Evolutionary conservation across 2,329 filamentous ascomycete genomes (phyloP).

Genomic region (Colletotrichum chlorophyti): DNA sequence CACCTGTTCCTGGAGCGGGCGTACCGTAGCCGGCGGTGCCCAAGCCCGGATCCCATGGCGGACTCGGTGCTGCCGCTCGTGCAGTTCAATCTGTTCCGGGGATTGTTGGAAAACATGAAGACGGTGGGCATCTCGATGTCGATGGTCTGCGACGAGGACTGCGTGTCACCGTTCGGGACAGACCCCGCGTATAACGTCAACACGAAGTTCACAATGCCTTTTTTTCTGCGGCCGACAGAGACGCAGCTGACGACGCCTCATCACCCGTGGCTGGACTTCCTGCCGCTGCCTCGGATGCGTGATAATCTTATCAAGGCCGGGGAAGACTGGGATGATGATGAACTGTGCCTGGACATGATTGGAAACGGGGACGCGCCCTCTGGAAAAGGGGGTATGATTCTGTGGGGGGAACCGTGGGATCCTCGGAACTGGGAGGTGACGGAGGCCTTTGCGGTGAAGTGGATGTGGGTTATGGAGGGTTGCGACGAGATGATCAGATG

Average conservation of each 20-base stretch:
- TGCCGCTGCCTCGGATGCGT: conserved; percentile 41
- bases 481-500: conserved; percentile 45
- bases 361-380: conserved; percentile 1
- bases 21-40: background rate
- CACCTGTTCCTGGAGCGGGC: conserved; percentile 12
- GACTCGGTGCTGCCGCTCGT: conserved; percentile 14
- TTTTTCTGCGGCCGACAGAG: conserved; percentile 33
- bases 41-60: background rate
- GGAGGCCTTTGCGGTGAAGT: conserved; percentile 51
- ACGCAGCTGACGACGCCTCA: conserved; percentile 38
- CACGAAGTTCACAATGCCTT: background rate
- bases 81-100: conserved; percentile 14
- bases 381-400: conserved; percentile 43
- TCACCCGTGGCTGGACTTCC: conserved; percentile 44
- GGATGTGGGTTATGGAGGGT: conserved; percentile 45
- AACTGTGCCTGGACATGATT: conserved; percentile 15
- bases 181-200: background rate
- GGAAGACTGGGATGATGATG: conserved; percentile 30
- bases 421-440: conserved; percentile 54
- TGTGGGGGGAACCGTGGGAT: conserved; percentile 57
- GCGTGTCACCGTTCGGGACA: conserved; percentile 27
- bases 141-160: conserved; percentile 26
- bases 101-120: conserved; percentile 1
- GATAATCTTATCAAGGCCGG: conserved; percentile 38
- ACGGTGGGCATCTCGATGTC: conserved; percentile 13